Evolutionary conservation across 2,329 filamentous ascomycete genomes (phyloP).

Genomic region (Fusarium citri): DNA sequence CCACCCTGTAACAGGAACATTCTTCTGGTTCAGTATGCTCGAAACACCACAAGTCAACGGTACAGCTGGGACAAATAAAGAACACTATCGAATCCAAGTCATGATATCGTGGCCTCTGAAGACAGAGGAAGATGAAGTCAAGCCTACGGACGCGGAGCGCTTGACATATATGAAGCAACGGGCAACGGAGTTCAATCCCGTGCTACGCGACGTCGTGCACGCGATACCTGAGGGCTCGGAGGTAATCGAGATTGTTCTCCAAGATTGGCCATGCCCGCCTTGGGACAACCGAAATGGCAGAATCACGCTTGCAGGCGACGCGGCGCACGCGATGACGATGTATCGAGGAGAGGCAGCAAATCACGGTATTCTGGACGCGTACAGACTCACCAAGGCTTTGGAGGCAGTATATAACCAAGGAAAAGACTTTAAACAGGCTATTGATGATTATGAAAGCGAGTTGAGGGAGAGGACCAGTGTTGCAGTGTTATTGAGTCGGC

Average conservation of each 20-base stretch:
- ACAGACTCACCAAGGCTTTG: neutral
- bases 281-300: neutral
- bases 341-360: constrained; percentile 15
- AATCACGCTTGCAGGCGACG: constrained; percentile 7
- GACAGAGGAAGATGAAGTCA: constrained; percentile 8
- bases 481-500: constrained; percentile 8
- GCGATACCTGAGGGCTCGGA: constrained; percentile 3
- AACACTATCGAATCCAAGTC: constrained; percentile 2
- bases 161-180: constrained; percentile 15
- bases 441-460: constrained; percentile 4
- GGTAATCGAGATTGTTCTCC: constrained; percentile 5
- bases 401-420: neutral
- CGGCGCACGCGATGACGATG: constrained; percentile 20
- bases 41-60: constrained; percentile 4
- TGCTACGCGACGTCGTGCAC: neutral
- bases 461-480: constrained; percentile 6
- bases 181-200: constrained; percentile 2
- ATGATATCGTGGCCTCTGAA: constrained; percentile 17
- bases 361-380: constrained; percentile 9
- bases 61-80: neutral
- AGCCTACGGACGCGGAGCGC: neutral
- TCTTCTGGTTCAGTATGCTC: constrained; percentile 12
- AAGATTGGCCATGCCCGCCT: constrained; percentile 11
- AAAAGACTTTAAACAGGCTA: neutral
- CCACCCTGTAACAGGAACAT: neutral